A percentile compares a stretch with the other conserved stretches of the same genome.
Evolutionary conservation across 179 eudicot species (phyloP).

Genomic region (Silene noctiflora): DNA sequence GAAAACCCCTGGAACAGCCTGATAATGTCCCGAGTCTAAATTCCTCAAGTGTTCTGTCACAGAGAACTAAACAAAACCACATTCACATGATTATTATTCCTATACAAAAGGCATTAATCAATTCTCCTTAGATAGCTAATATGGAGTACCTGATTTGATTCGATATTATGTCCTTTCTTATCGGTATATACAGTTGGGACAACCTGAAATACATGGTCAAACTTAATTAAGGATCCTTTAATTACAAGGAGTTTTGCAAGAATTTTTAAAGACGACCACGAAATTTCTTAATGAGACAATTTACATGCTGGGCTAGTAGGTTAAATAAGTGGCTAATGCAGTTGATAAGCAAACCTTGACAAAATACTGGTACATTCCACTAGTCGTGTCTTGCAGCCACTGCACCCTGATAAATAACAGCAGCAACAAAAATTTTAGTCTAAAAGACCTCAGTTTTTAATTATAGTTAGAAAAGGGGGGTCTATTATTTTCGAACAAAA

Average conservation of each 20-base stretch:
- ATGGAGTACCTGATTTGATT: constrained; percentile 72
- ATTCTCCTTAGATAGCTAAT: constrained; percentile 7
- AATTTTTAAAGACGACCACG: background rate
- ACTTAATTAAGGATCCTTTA: background rate
- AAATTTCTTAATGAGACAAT: background rate
- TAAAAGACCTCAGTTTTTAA: background rate
- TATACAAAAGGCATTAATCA: background rate
- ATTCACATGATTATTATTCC: constrained; percentile 9
- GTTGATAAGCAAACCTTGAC: constrained; percentile 51
- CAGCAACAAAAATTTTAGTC: background rate
- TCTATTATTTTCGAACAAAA: background rate
- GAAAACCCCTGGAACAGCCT: constrained; percentile 73
- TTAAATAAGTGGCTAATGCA: background rate
- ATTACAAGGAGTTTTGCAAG: background rate
- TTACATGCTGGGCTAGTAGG: background rate
- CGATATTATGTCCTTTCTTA: constrained; percentile 51
- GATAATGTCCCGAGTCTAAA: constrained; percentile 51
- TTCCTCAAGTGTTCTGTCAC: constrained; percentile 84
- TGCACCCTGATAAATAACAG: constrained; percentile 45
- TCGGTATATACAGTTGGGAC: constrained; percentile 83
- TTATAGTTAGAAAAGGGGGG: background rate
- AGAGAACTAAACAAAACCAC: constrained; percentile 58
- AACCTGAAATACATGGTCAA: constrained; percentile 49
- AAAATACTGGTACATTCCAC: constrained; percentile 86
- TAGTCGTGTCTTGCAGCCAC: constrained; percentile 57